A percentile compares a stretch with the other conserved stretches of the same genome.
Evolutionary conservation across 2,329 filamentous ascomycete species (phyloP).

Genomic region (Dactylellina sp.): DNA sequence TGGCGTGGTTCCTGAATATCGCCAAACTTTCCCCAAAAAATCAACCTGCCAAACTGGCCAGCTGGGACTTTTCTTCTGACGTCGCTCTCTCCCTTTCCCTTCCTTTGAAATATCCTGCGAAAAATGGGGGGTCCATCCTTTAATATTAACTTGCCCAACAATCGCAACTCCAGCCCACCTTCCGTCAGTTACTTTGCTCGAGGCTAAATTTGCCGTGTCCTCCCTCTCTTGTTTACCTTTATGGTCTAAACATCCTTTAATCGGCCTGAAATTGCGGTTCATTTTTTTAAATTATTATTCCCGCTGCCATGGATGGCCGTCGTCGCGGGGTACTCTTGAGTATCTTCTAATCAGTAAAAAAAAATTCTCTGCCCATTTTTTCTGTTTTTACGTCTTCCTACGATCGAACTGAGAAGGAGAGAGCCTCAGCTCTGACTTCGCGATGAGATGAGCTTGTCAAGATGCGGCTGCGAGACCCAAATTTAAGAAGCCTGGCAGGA

Average conservation of each 20-base stretch:
- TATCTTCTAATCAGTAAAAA: slow-evolving; percentile 53
- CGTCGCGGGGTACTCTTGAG: slow-evolving; percentile 47
- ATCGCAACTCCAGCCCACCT: slow-evolving; percentile 30
- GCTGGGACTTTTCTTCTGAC: slow-evolving; percentile 35
- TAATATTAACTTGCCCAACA: slow-evolving; percentile 18
- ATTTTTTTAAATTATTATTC: slow-evolving; percentile 35
- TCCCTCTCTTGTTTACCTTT: slow-evolving; percentile 42
- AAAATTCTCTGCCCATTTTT: slow-evolving; percentile 5
- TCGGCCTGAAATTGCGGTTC: slow-evolving; percentile 29
- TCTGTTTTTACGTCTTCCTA: slow-evolving; percentile 6
- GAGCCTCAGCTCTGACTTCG: slow-evolving; percentile 17
- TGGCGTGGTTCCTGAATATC: slow-evolving; percentile 52
- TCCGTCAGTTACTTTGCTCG: slow-evolving; percentile 17
- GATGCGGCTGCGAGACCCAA: slow-evolving; percentile 45
- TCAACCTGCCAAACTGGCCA: slow-evolving; percentile 18
- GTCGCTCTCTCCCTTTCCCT: slow-evolving; percentile 23
- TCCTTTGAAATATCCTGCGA: slow-evolving; percentile 7
- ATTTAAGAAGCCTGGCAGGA: slow-evolving; percentile 39
- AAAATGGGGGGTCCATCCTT: slow-evolving; percentile 27
- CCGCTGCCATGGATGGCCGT: slow-evolving; percentile 51
- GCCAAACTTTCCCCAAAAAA: slow-evolving; percentile 25
- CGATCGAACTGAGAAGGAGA: slow-evolving; percentile 52
- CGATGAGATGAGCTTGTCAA: slow-evolving; percentile 55
- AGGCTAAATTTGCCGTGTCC: slow-evolving; percentile 36
- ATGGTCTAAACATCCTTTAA: slow-evolving; percentile 43